Evolutionary conservation across 2,329 filamentous ascomycete genomes (phyloP).

Genomic region (Diaporthe vexans): DNA sequence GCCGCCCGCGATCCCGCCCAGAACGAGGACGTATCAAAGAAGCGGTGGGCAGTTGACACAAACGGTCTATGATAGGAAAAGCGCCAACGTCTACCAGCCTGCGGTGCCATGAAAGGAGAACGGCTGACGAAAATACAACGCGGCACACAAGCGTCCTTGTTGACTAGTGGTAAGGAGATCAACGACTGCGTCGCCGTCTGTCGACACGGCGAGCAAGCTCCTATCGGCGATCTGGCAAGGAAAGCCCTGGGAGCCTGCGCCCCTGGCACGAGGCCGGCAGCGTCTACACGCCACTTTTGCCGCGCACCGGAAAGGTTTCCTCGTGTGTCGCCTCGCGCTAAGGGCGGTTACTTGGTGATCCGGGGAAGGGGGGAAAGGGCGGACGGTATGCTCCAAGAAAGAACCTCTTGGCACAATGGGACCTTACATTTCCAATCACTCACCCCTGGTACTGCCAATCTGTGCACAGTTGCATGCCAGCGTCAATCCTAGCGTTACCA

Average conservation of each 20-base stretch:
- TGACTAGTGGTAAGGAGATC: neutral
- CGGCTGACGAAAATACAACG: constrained; percentile 16
- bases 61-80: neutral
- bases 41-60: neutral
- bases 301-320: neutral
- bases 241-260: neutral
- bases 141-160: constrained; percentile 11
- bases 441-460: neutral
- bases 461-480: neutral
- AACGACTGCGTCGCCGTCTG: neutral
- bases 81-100: neutral
- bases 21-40: neutral
- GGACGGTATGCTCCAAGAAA: constrained; percentile 1
- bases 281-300: neutral
- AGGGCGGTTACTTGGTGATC: constrained; percentile 18
- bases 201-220: neutral
- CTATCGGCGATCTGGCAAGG: constrained; percentile 1
- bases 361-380: neutral
- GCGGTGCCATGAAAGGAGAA: neutral
- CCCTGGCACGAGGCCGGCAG: neutral
- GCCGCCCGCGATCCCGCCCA: too few species aligned
- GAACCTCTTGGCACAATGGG: constrained; percentile 18
- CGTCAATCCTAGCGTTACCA: constrained; percentile 3
- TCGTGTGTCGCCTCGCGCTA: neutral
- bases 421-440: neutral